Base-by-base conservation (phyloP, 495 filamentous ascomycete genomes). In the Xylaria acuta region DNA sequence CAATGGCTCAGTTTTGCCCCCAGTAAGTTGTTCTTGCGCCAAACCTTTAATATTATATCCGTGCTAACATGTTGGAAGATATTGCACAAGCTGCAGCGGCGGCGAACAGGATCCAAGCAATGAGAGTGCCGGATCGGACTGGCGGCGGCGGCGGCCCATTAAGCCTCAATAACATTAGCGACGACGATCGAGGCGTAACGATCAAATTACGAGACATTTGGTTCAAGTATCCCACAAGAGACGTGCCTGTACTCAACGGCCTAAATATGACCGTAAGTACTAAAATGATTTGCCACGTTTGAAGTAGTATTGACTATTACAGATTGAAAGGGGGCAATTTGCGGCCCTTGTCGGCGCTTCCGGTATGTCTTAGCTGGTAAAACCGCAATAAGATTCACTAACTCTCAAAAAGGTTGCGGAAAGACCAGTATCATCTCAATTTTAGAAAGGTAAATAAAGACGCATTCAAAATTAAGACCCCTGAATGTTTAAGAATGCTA, bases 401-500 rank as follows among this genome's bases (percentile, higher is more conserved):
- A 81, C 66, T 25, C 22, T 40, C 3, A 91, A 7, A 84, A 81
- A 64, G 93, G 93, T 45, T 93, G 87, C 64, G 93, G 93, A 0
- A 95, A 95, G 77, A 91, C 88, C 5, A 93, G 90, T 4, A 80
- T 92, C 18, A 86, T 93, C 36, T 89, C 89, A 9, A 78, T 93
- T 0, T 80, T 94, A 1, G 90, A 92, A 80, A 77, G 83, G 78
- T 83, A 63, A 67, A 76, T 65, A 12, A 11, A n/a, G 9, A 25
- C 69, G 2, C 2, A 0, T 36, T 22, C 9, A 5, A 16, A 16
- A 54, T 6, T 20, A 54, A 4, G 20, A 18, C 4, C 3, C 7
- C n/a, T 22, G 20, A 5, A 53, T 18, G 6, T 18, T 41, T 1
- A 41, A 45, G 2, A 27, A 43, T 63, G n/a, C 69, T 77, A 72